Conservation (phyloP, 768 basidiomycete species). For the Termitomyces bulborhizus region DNA sequence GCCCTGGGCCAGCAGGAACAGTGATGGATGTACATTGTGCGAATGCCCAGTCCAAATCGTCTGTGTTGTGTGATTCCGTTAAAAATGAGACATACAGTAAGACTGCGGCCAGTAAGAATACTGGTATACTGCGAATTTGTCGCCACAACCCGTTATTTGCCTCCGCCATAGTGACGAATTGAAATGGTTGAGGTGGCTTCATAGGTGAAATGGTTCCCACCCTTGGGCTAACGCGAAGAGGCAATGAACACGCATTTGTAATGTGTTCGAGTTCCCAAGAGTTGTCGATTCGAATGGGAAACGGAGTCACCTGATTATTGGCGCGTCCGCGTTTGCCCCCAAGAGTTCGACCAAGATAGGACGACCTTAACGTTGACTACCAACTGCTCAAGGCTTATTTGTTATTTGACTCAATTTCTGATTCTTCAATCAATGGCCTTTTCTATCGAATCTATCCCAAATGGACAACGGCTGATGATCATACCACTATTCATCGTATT, state of each 20-base stretch:
- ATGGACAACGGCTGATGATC: not conserved
- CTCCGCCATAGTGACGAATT: not conserved
- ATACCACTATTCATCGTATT: not conserved
- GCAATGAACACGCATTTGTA: not conserved
- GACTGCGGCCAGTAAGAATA: not conserved
- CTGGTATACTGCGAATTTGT: not conserved
- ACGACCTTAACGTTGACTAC: too few relatives aligned
- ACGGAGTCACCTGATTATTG: not conserved
- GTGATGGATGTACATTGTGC: slow-evolving; percentile 10
- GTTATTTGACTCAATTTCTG: too few relatives aligned
- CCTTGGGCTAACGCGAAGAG: not conserved
- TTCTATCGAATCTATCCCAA: not conserved
- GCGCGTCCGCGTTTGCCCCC: too few relatives aligned
- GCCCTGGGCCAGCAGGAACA: slow-evolving; percentile 10
- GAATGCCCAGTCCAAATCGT: not conserved
- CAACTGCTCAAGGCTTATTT: too few relatives aligned
- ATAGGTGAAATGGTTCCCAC: not conserved
- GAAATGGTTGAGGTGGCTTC: slow-evolving; percentile 1
- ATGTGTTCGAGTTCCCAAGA: not conserved
- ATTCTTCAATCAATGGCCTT: too few relatives aligned
- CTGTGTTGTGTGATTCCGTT: not conserved
- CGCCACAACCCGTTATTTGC: not conserved
- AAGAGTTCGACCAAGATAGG: too few relatives aligned
- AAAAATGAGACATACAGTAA: not conserved
- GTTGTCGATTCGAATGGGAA: too few relatives aligned